phyloP scores from a whole-genome alignment of 2,329 filamentous ascomycete species.

The Aureobasidium mangrovei region DNA sequence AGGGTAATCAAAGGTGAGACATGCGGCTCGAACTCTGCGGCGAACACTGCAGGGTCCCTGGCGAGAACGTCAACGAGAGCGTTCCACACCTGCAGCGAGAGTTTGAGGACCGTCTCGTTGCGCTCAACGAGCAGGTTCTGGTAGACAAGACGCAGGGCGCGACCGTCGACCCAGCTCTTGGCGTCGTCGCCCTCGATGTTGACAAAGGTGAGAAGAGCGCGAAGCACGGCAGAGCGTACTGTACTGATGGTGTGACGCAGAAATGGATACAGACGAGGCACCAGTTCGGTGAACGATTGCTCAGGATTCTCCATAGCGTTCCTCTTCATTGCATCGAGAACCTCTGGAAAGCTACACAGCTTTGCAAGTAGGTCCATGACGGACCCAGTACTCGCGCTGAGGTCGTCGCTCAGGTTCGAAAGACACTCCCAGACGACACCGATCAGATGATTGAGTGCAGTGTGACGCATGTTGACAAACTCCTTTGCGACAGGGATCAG shows the following conservation, averaged over 20 bases:
- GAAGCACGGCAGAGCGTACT: conserved; percentile 84
- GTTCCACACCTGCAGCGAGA: conserved; percentile 81
- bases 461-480: conserved; percentile 76
- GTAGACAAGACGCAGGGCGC: conserved; percentile 78
- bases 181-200: conserved; percentile 71
- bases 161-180: conserved; percentile 86
- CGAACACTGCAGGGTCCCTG: conserved; percentile 52
- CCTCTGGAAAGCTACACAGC: conserved; percentile 86
- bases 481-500: conserved; percentile 93
- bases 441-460: conserved; percentile 71
- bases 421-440: conserved; percentile 96
- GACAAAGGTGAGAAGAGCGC: conserved; percentile 87
- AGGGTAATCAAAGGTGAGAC: conserved; percentile 75
- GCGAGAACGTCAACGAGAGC: conserved; percentile 64
- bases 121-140: conserved; percentile 93
- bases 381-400: conserved; percentile 93
- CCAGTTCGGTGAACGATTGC: conserved; percentile 83
- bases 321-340: conserved; percentile 84
- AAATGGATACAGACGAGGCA: conserved; percentile 92
- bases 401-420: conserved; percentile 90
- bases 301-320: conserved; percentile 77
- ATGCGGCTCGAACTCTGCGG: conserved; percentile 63
- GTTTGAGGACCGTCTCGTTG: conserved; percentile 70
- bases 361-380: conserved; percentile 98
- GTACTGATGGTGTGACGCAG: conserved; percentile 94